A percentile compares a stretch with the other conserved stretches of the same genome.
phyloP scores from a whole-genome alignment of 345 rosid genomes.

The Sisymbrium irio region DNA sequence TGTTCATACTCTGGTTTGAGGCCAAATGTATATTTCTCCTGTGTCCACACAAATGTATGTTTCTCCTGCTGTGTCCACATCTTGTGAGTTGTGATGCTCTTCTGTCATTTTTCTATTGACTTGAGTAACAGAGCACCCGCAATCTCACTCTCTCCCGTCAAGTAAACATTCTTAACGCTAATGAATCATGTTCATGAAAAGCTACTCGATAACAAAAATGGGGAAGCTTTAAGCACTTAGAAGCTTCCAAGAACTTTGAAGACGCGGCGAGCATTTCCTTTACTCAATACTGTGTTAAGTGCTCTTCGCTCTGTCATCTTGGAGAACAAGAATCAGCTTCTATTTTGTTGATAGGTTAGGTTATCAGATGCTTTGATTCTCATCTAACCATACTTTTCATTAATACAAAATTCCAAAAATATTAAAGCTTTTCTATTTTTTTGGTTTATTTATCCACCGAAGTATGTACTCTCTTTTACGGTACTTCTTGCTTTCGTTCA shows the following conservation, averaged over 20 bases:
- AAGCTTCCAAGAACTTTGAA: constrained; percentile 24
- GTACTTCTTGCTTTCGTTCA: constrained; percentile 27
- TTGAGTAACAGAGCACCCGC: neutral
- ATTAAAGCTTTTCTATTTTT: neutral
- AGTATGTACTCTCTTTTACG: constrained; percentile 17
- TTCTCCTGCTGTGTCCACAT: neutral
- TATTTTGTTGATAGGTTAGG: constrained; percentile 24
- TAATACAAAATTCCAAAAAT: neutral
- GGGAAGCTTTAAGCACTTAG: neutral
- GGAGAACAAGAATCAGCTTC: constrained; percentile 10
- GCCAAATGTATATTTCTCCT: neutral
- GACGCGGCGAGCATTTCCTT: neutral
- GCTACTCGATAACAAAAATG: neutral
- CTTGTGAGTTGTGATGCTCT: neutral
- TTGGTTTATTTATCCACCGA: constrained; percentile 30
- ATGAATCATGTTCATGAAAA: neutral
- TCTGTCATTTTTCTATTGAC: neutral
- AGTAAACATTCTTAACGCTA: neutral
- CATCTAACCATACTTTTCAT: constrained; percentile 19
- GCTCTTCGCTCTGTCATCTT: constrained; percentile 17
- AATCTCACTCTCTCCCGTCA: neutral
- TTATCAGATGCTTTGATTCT: constrained; percentile 27
- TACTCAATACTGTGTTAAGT: neutral
- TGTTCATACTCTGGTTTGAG: neutral
- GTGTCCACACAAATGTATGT: neutral